phyloP scores from a whole-genome alignment of 495 filamentous ascomycete genomes.

The Penicillium canescens region DNA sequence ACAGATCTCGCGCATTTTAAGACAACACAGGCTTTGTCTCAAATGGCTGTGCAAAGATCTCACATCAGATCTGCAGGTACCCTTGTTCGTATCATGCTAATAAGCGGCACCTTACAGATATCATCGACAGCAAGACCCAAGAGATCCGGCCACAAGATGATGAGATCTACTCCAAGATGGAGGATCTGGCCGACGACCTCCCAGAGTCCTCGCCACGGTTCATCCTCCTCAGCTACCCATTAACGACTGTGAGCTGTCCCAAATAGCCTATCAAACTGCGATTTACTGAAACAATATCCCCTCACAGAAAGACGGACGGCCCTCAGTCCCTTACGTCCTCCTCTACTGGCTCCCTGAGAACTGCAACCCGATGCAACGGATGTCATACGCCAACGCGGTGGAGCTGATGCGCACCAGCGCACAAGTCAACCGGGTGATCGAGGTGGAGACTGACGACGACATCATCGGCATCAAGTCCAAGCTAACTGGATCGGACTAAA shows the following conservation, averaged over 20 bases:
- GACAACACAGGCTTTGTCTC: background rate
- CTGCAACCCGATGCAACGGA: conserved; percentile 77
- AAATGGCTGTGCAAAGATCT: background rate
- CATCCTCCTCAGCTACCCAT: conserved; percentile 83
- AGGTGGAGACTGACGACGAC: conserved; percentile 75
- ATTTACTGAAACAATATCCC: background rate
- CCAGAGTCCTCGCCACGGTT: conserved; percentile 91
- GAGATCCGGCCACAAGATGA: conserved; percentile 81
- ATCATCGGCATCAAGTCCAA: conserved; percentile 71
- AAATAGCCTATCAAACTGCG: background rate
- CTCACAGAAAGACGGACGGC: conserved; percentile 58
- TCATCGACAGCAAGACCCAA: conserved; percentile 80
- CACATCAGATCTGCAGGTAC: background rate
- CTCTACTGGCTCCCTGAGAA: conserved; percentile 90
- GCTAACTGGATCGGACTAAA: conserved; percentile 51
- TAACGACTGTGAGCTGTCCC: conserved; percentile 65
- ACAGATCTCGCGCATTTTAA: background rate
- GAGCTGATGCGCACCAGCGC: conserved; percentile 91
- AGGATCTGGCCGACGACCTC: conserved; percentile 80
- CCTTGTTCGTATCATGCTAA: background rate
- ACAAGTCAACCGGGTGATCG: conserved; percentile 78
- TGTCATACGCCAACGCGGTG: conserved; percentile 94
- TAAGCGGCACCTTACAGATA: conserved; percentile 25
- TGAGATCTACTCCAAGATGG: conserved; percentile 74
- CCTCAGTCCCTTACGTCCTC: conserved; percentile 83